These are phyloP conservation scores for Cutaneotrichosporon sp. DNA, from an alignment of 1,284 basidiomycete genomes.

Conservation along the genomic window DNA sequence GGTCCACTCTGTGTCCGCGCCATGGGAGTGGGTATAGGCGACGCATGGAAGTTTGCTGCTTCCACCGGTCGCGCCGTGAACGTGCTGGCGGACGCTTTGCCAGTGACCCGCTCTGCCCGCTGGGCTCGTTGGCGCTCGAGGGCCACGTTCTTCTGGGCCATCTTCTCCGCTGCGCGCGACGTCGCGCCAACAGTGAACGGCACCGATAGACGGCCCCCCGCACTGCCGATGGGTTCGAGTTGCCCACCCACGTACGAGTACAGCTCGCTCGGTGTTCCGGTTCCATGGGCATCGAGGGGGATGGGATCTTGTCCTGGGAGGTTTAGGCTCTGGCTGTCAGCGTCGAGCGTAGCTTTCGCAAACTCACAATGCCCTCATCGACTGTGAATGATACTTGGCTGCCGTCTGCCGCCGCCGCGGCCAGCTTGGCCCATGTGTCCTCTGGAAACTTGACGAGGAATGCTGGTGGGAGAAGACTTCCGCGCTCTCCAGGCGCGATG, in stretches of 20 bases:
- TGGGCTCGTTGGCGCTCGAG: conserved; percentile 29
- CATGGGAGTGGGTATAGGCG: conserved; percentile 8
- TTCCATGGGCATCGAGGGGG: conserved; percentile 20
- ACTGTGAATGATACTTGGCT: conserved; percentile 20
- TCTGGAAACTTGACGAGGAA: conserved; percentile 38
- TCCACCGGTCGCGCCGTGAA: neutral
- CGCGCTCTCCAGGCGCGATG: conserved; percentile 10
- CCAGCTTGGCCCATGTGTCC: conserved; percentile 30
- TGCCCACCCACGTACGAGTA: conserved; percentile 13
- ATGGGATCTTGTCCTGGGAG: conserved; percentile 25
- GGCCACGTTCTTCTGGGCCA: conserved; percentile 27
- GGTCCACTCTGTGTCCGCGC: conserved; percentile 16
- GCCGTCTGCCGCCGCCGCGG: conserved; percentile 12
- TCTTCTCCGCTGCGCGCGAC: conserved; percentile 27
- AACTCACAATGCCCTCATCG: conserved; percentile 30
- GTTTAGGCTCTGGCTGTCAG: conserved; percentile 25
- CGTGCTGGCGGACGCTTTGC: conserved; percentile 5
- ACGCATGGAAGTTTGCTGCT: neutral
- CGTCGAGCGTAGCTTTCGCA: neutral
- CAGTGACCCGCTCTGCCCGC: conserved; percentile 26
- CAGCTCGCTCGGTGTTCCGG: conserved; percentile 29
- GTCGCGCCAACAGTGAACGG: conserved; percentile 26
- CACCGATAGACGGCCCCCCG: conserved; percentile 30
- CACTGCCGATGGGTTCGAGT: conserved; percentile 34
- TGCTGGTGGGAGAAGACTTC: conserved; percentile 15